Evolutionary conservation across 202 grass and related monocot genomes (phyloP).

Genomic region (Alloteropsis angusta): DNA sequence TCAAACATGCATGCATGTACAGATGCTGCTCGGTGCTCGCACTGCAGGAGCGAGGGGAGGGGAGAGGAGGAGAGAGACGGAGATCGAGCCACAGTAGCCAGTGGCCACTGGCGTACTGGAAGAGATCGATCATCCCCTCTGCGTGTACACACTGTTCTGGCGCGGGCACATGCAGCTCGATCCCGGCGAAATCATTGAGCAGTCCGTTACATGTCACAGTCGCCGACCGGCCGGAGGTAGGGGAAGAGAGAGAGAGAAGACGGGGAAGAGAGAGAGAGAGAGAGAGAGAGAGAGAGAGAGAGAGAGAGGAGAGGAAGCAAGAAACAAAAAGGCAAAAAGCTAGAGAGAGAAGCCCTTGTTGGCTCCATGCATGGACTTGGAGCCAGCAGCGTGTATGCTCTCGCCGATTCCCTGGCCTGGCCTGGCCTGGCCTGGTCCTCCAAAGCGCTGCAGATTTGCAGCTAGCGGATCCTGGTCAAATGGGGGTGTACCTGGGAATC

Average conservation of each 20-base stretch:
- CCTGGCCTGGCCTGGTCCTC: constrained; percentile 22
- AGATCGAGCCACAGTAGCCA: neutral
- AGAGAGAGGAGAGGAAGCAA: constrained; percentile 6
- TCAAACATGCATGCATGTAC: constrained; percentile 33
- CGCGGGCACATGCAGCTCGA: constrained; percentile 48
- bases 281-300: too few relatives aligned
- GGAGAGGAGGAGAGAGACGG: neutral
- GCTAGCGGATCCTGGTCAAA: constrained; percentile 48
- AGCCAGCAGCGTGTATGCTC: constrained; percentile 1
- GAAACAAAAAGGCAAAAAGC: constrained; percentile 25
- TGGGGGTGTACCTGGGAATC: constrained; percentile 37
- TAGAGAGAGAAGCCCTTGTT: constrained; percentile 17
- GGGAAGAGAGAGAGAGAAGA: constrained; percentile 11
- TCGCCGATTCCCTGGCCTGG: constrained; percentile 25
- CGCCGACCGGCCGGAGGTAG: constrained; percentile 32
- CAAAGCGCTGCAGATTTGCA: constrained; percentile 25
- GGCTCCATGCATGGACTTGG: constrained; percentile 34
- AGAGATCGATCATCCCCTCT: constrained; percentile 34
- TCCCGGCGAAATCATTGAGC: constrained; percentile 70
- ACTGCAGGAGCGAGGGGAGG: neutral
- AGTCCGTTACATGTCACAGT: constrained; percentile 89
- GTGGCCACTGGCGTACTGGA: neutral
- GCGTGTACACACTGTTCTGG: constrained; percentile 40
- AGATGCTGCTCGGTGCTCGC: neutral
- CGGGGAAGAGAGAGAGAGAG: neutral